Conservation (phyloP, 2,329 filamentous ascomycete genomes). For the Epichloe bromicola region DNA sequence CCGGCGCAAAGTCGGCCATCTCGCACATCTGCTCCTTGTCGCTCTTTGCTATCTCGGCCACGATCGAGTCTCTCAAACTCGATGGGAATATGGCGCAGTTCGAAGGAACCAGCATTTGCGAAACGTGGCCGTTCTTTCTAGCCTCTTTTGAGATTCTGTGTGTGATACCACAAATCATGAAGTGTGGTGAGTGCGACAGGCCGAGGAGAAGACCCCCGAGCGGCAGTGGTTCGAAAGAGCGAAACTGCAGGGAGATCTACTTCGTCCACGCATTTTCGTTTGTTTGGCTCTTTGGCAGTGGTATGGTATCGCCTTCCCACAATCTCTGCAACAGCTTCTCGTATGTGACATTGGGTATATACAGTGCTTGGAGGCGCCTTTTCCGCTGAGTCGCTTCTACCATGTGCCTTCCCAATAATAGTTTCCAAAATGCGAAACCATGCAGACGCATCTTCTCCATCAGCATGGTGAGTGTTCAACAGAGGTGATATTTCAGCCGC, state of each 20-base stretch:
- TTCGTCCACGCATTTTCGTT: slow-evolving; percentile 27
- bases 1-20: slow-evolving; percentile 3
- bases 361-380: neutral
- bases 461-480: slow-evolving; percentile 18
- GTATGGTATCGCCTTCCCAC: slow-evolving; percentile 15
- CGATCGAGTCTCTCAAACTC: slow-evolving; percentile 11
- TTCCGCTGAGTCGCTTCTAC: slow-evolving; percentile 2
- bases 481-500: slow-evolving; percentile 27
- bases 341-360: neutral
- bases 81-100: slow-evolving; percentile 9
- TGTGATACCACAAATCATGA: slow-evolving; percentile 10
- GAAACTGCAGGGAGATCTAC: slow-evolving; percentile 32
- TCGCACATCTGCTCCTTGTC: slow-evolving; percentile 1
- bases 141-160: slow-evolving; percentile 5
- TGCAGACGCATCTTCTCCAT: slow-evolving; percentile 11
- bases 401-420: neutral
- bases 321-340: slow-evolving; percentile 16
- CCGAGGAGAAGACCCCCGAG: slow-evolving; percentile 8
- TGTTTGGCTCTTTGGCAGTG: slow-evolving; percentile 13
- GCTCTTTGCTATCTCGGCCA: slow-evolving; percentile 16
- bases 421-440: slow-evolving; percentile 25
- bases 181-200: slow-evolving; percentile 14
- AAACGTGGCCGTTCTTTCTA: slow-evolving; percentile 9
- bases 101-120: slow-evolving; percentile 15
- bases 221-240: slow-evolving; percentile 10